Conservation (phyloP, 148 eudicot species). For the Vaccinium macrocarpon region DNA sequence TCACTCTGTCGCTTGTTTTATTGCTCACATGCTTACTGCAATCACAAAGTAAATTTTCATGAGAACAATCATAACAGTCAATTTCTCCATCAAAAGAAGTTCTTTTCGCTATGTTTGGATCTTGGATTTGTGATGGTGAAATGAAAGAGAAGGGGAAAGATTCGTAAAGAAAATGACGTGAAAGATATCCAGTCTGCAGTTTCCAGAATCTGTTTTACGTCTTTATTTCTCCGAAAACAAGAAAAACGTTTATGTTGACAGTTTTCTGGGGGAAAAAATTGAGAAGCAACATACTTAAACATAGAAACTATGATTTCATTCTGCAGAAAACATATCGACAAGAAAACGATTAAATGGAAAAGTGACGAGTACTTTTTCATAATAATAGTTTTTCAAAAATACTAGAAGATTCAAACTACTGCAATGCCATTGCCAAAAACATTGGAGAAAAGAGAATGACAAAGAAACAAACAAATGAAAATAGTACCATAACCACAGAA, state of each 20-base stretch:
- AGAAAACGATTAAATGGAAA: neutral
- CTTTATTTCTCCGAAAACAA: no score
- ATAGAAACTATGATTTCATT: neutral
- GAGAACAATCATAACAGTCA: neutral
- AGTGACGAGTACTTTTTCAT: neutral
- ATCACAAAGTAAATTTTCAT: neutral
- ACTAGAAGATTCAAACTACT: neutral
- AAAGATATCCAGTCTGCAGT: neutral
- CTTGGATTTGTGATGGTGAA: neutral
- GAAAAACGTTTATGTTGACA: no score
- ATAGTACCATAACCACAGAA: constrained; percentile 9
- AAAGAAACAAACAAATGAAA: constrained; percentile 8
- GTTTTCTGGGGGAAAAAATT: no score
- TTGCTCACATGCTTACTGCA: constrained; percentile 66
- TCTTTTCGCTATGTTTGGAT: neutral
- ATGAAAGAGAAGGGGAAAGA: neutral
- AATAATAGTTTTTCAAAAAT: neutral
- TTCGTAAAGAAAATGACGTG: neutral
- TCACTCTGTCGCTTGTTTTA: constrained; percentile 41
- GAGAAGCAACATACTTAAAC: neutral
- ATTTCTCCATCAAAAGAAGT: neutral
- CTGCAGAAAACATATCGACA: neutral
- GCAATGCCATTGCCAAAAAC: neutral
- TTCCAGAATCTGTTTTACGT: neutral
- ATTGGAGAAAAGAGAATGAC: constrained; percentile 7